Evolutionary conservation across 73 alveolate species (phyloP).

Genomic region (Paramecium caudatum): DNA sequence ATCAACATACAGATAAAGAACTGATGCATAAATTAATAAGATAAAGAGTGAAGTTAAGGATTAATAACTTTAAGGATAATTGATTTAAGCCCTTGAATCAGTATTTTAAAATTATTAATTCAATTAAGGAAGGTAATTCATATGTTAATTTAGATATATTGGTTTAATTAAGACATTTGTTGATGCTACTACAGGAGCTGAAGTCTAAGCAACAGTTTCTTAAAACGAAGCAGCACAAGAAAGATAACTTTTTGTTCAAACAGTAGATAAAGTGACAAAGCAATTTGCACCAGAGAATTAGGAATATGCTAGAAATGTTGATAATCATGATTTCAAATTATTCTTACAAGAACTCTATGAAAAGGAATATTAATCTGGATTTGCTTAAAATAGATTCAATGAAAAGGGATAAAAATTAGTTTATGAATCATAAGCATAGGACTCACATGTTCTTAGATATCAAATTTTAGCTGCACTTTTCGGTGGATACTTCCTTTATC

Average conservation of each 20-base stretch:
- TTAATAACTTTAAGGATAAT: neutral
- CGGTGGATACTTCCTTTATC: conserved; percentile 26
- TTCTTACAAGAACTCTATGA: conserved; percentile 59
- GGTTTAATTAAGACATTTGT: conserved; percentile 31
- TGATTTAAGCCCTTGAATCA: conserved; percentile 1
- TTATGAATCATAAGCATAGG: conserved; percentile 22
- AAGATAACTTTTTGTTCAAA: neutral
- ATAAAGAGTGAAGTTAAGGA: neutral
- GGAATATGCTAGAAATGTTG: conserved; percentile 43
- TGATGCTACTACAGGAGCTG: conserved; percentile 10
- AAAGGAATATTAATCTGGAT: conserved; percentile 28
- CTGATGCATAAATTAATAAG: neutral
- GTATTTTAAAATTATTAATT: neutral
- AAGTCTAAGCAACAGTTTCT: neutral
- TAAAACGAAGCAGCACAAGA: neutral
- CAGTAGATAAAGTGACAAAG: neutral
- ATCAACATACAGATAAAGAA: conserved; percentile 27
- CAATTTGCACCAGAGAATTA: neutral
- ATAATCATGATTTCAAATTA: conserved; percentile 28
- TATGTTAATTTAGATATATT: neutral
- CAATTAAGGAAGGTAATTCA: conserved; percentile 27
- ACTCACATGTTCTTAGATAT: conserved; percentile 24
- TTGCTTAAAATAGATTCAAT: conserved; percentile 53
- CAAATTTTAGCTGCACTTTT: conserved; percentile 37
- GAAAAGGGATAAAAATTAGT: conserved; percentile 53